A percentile compares a stretch with the other conserved stretches of the same genome.
phyloP scores from a whole-genome alignment of 805 yeast species.

The Geotrichum ghanense region DNA sequence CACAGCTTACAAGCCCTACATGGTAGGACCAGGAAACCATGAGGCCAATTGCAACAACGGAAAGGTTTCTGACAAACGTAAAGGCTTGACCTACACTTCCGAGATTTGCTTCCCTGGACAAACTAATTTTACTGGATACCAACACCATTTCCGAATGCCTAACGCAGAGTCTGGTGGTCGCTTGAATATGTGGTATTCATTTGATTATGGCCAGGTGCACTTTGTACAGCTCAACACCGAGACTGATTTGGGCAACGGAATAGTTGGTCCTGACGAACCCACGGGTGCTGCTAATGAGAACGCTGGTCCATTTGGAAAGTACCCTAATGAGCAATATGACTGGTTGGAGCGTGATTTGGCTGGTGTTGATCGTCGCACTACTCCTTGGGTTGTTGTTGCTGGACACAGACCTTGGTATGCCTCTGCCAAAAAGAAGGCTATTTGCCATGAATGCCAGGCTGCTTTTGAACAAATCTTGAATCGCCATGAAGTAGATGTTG shows the following conservation, averaged over 20 bases:
- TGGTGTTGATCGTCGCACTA: constrained; percentile 18
- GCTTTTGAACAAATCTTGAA: constrained; percentile 17
- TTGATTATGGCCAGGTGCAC: constrained; percentile 24
- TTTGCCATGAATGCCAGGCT: constrained; percentile 13
- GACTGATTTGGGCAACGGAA: constrained; percentile 19
- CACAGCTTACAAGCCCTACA: constrained; percentile 15
- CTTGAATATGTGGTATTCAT: constrained; percentile 25
- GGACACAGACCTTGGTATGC: constrained; percentile 26
- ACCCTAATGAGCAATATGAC: constrained; percentile 17
- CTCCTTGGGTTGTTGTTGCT: constrained; percentile 21
- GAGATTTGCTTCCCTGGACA: constrained; percentile 16
- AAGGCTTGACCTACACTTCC: constrained; percentile 7
- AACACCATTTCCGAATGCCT: constrained; percentile 23
- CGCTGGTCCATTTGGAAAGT: constrained; percentile 15
- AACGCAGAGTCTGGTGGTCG: constrained; percentile 18
- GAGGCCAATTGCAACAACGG: constrained; percentile 17
- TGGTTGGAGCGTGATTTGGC: constrained; percentile 22
- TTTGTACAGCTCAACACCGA: constrained; percentile 22
- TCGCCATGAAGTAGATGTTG: constrained; percentile 18
- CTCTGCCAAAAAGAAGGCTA: constrained; percentile 11
- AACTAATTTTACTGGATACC: constrained; percentile 22
- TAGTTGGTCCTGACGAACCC: constrained; percentile 12
- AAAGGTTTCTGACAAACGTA: constrained; percentile 7
- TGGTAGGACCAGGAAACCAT: constrained; percentile 21
- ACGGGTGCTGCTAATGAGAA: constrained; percentile 10